Evolutionary conservation across 1,139 yeast species (phyloP).

Genomic region (Diutina pseudorugosa): DNA sequence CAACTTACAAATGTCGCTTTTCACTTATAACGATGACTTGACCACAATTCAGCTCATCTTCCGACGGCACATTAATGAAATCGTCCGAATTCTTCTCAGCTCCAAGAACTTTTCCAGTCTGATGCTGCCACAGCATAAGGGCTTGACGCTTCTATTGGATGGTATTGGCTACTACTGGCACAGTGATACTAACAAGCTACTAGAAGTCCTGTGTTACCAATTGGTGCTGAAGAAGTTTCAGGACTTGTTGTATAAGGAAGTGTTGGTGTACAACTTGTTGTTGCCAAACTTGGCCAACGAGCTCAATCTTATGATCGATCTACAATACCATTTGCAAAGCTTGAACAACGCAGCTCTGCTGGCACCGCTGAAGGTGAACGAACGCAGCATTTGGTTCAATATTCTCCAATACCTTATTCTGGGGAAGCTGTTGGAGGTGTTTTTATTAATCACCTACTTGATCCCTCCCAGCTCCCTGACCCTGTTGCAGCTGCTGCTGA

Average conservation of each 20-base stretch:
- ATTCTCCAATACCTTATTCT: constrained; percentile 31
- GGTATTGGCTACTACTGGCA: constrained; percentile 36
- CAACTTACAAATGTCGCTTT: constrained; percentile 30
- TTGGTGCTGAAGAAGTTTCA: constrained; percentile 27
- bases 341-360: constrained; percentile 14
- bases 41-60: constrained; percentile 36
- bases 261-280: constrained; percentile 21
- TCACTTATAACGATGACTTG: constrained; percentile 36
- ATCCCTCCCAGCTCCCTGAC: constrained; percentile 34
- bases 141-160: constrained; percentile 22
- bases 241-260: constrained; percentile 21
- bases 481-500: constrained; percentile 25
- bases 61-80: constrained; percentile 36
- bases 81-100: constrained; percentile 27
- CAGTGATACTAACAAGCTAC: constrained; percentile 27
- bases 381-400: constrained; percentile 33
- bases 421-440: constrained; percentile 32
- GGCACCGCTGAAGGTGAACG: constrained; percentile 14
- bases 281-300: constrained; percentile 31
- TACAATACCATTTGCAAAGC: constrained; percentile 32
- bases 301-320: constrained; percentile 30
- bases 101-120: constrained; percentile 23
- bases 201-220: constrained; percentile 35
- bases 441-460: constrained; percentile 28
- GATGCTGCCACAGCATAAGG: constrained; percentile 13